phyloP scores from a whole-genome alignment of 2,329 filamentous ascomycete genomes.

The Phyllachora maydis region DNA sequence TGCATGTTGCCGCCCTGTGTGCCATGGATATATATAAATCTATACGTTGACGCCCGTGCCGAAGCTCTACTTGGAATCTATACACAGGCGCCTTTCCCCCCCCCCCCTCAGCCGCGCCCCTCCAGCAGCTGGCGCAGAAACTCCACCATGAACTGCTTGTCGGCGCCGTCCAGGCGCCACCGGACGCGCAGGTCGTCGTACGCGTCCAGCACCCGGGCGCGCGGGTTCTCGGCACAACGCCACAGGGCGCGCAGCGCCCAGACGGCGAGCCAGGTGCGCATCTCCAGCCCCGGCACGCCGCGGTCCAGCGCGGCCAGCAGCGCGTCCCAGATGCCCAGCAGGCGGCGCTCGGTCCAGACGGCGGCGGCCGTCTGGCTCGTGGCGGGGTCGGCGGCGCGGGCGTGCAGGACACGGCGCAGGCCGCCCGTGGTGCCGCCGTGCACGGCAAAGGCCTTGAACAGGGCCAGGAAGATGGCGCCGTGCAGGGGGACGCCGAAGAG shows the following conservation, averaged over 20 bases:
- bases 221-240: slow-evolving; percentile 32
- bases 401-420: too few relatives aligned
- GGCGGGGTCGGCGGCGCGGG: too few relatives aligned
- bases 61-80: too few relatives aligned
- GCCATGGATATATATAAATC: too few relatives aligned
- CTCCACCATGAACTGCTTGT: slow-evolving; percentile 23
- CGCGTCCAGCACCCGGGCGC: slow-evolving; percentile 27
- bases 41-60: too few relatives aligned
- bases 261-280: slow-evolving; percentile 39
- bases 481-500: slow-evolving; percentile 45
- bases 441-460: slow-evolving; percentile 63
- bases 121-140: too few relatives aligned
- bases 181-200: slow-evolving; percentile 27
- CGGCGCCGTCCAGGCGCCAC: slow-evolving; percentile 21
- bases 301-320: slow-evolving; percentile 35
- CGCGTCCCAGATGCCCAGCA: slow-evolving; percentile 46
- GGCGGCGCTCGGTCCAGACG: slow-evolving; percentile 50
- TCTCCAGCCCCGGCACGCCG: slow-evolving; percentile 21
- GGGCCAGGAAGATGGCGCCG: slow-evolving; percentile 54
- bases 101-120: too few relatives aligned
- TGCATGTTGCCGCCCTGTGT: too few relatives aligned
- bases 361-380: too few relatives aligned
- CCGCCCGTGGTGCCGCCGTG: slow-evolving; percentile 44
- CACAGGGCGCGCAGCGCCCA: slow-evolving; percentile 43
- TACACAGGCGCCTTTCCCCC: too few relatives aligned